These are phyloP conservation scores for Dothidotthia symphoricarpi DNA, from an alignment of 2,329 filamentous ascomycete species.

Conservation along the genomic window DNA sequence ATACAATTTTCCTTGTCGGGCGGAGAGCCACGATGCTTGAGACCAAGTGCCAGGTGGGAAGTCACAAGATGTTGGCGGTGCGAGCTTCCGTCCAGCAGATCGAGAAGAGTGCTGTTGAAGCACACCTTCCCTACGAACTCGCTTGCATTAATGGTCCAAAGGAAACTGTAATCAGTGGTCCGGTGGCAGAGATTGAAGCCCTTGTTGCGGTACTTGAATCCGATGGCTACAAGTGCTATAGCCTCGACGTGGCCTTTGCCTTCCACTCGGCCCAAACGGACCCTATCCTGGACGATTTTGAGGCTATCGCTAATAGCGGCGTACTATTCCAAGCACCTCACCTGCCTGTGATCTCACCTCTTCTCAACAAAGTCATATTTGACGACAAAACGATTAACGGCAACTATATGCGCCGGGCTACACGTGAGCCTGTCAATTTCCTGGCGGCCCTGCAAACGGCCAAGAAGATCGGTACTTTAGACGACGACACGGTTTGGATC, in stretches of 20 bases:
- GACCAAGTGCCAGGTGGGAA: constrained; percentile 11
- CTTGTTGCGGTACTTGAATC: background rate
- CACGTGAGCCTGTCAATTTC: no score
- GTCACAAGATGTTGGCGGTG: constrained; percentile 37
- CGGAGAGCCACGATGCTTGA: constrained; percentile 29
- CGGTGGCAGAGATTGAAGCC: background rate
- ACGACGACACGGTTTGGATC: no score
- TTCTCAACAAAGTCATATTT: no score
- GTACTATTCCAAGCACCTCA: constrained; percentile 6
- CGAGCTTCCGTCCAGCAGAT: background rate
- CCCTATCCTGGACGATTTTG: constrained; percentile 44
- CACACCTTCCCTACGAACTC: constrained; percentile 3
- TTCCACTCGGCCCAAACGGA: constrained; percentile 33
- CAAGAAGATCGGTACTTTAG: constrained; percentile 42
- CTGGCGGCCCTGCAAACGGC: constrained; percentile 23
- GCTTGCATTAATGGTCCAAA: constrained; percentile 31
- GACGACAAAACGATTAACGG: constrained; percentile 32
- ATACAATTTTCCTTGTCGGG: constrained; percentile 39
- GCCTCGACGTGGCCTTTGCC: constrained; percentile 4
- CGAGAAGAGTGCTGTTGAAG: background rate
- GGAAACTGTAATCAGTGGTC: constrained; percentile 28
- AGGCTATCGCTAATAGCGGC: constrained; percentile 28
- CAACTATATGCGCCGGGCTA: background rate
- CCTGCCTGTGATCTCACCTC: constrained; percentile 29
- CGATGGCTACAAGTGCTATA: background rate